These are phyloP conservation scores for Pneumocystis sp. DNA, from an alignment of 1,139 yeast genomes.

Conservation along the genomic window DNA sequence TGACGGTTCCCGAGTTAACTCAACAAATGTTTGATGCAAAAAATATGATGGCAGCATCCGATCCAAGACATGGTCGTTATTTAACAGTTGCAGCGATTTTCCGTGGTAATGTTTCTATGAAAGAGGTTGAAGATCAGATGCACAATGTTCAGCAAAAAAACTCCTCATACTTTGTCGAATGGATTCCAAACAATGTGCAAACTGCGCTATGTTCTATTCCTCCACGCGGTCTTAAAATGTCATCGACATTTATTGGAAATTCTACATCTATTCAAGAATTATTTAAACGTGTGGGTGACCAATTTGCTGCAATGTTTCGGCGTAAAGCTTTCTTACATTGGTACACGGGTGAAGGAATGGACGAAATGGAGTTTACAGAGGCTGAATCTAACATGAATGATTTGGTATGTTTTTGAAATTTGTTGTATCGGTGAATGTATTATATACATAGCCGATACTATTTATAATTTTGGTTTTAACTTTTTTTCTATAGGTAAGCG, in stretches of 20 bases:
- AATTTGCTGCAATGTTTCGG: constrained; percentile 32
- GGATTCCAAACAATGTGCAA: constrained; percentile 95
- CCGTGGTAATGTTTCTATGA: constrained; percentile 32
- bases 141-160: constrained; percentile 26
- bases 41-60: constrained; percentile 34
- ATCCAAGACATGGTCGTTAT: constrained; percentile 31
- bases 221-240: constrained; percentile 27
- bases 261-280: constrained; percentile 33
- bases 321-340: constrained; percentile 34
- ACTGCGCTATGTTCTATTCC: constrained; percentile 33
- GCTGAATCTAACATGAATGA: constrained; percentile 32
- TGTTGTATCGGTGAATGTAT: neutral
- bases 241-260: constrained; percentile 34
- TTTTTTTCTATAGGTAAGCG: constrained; percentile 18
- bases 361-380: constrained; percentile 32
- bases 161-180: constrained; percentile 47
- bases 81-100: constrained; percentile 32
- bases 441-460: neutral
- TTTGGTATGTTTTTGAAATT: constrained; percentile 16
- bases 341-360: constrained; percentile 36
- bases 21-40: constrained; percentile 33
- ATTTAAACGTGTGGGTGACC: constrained; percentile 28
- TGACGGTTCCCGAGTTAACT: constrained; percentile 32
- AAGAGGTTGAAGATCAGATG: constrained; percentile 33
- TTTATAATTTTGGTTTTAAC: neutral